Evolutionary conservation across 345 rosid species (phyloP), one percentile per base, ranked within the genome.

Genomic region (Populus davidiana): DNA sequence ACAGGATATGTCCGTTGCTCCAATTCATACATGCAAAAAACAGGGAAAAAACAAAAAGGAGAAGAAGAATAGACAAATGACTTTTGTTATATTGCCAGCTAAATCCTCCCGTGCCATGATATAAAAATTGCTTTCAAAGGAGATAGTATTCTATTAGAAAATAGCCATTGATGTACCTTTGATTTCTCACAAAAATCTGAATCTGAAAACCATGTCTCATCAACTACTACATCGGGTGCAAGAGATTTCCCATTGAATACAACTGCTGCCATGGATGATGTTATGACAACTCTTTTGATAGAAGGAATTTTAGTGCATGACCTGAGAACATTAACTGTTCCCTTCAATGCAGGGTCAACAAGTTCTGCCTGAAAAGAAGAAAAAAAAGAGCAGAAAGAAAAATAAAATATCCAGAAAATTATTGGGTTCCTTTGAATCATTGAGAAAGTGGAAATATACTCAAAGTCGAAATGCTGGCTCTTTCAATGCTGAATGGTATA

Each of bases 271-370:
- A 75, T 27, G 13, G 78, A 75, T 10, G 78, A 75, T 21, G 71
- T 75, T 47, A 75, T 5, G 33, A 75, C 33, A 18, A 75, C 78
- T 47, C 78, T 75, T 44, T 47, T 65, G n/a, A 75, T 20, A 31
- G 47, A 18, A 33, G 29, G 44, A 21, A 21, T 38, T 75, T 65
- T 75, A 7, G 63, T 35, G 17, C 71, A 75, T 3, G 78, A 75
- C 21, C 35, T 66, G 0, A 75, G 78, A 65, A 75, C 63, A 27
- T 75, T 66, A 8, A 75, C n/a, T 3, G 78, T 65, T 49, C 78
- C 78, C 16, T 49, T 75, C 13, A 75, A 5, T 61, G 78, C 78
- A 20, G 78, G 71, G 1, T 75, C 78, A 66, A 75, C 21, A 5
- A 75, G 6, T 66, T 75, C 77, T 8, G 17, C 23, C 77, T 74